Base-by-base conservation (phyloP, 148 eudicot species). In the Diospyros lotus region DNA sequence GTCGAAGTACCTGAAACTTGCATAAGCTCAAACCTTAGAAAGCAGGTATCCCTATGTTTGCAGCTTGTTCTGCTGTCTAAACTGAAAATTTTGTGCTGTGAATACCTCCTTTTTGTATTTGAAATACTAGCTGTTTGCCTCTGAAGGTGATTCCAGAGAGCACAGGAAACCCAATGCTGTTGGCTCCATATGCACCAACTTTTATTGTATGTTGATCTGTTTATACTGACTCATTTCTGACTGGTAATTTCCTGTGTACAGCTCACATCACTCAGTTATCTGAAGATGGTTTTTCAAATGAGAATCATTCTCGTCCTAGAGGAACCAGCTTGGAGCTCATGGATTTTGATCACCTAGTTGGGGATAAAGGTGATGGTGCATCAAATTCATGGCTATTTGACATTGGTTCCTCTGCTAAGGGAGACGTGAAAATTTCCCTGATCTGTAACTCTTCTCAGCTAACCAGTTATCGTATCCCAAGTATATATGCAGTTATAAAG, bases 381-480 rank as follows among this genome's bases (percentile, higher is more conserved):
- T 64, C 67, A 39, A 3, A 41, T 52, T 13, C 75, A 40, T 66
- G 63, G 15, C 12, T 46, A 10, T 52, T 81, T 65, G 91, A 86
- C 13, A 82, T 90, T 74, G 91, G 84, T 81, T 88, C 91, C 18
- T 83, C 86, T 38, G 17, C 73, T 3, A 58, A 80, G 11, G 94
- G 94, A 65, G 78, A 84, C 62, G 87, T 90, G 71, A 90, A 80
- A 72, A 80, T 88, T 42, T 83, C 86, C 28, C 69, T 82, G 63
- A 73, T 18, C 13, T 69, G 81, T 58, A 58, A 86, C 46, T 68
- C 75, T 28, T 15, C 77, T 50, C 67, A 66, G 4, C 69, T 64
- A 50, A 7, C 71, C 13, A 59, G 78, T 66, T 61, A 81, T 68
- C 68, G 10, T 10, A n/a, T 48, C 51, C 80, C 80, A 42, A 83